Evolutionary conservation across 441 rosid species (phyloP).

Genomic region (Euphorbia schlechtendalii): DNA sequence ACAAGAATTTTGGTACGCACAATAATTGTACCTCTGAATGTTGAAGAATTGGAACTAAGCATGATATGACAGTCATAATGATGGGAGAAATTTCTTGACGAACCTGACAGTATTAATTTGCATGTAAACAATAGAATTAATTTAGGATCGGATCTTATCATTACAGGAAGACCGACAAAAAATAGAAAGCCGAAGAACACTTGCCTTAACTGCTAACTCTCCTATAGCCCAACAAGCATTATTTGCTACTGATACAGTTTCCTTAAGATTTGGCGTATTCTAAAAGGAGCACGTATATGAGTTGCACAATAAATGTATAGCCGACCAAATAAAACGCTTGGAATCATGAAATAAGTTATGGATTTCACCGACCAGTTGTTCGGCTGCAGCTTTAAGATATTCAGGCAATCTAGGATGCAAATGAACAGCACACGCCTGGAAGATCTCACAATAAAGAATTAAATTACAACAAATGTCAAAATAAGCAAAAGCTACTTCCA

Average conservation of each 20-base stretch:
- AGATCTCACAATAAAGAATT: constrained; percentile 11
- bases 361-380: constrained; percentile 70
- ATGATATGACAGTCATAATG: constrained; percentile 67
- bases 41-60: constrained; percentile 78
- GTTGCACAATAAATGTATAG: constrained; percentile 1
- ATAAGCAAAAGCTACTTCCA: neutral
- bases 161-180: neutral
- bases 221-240: constrained; percentile 99
- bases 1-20: constrained; percentile 7
- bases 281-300: constrained; percentile 26
- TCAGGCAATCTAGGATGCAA: constrained; percentile 68
- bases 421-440: constrained; percentile 74
- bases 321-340: constrained; percentile 9
- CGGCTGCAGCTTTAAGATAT: constrained; percentile 74
- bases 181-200: neutral
- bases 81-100: constrained; percentile 86
- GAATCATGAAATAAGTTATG: constrained; percentile 12
- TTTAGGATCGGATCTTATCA: neutral
- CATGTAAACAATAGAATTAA: neutral
- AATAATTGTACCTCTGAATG: constrained; percentile 73
- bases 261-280: constrained; percentile 62
- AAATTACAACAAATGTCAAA: constrained; percentile 5
- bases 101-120: constrained; percentile 47
- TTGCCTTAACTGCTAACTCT: constrained; percentile 91
- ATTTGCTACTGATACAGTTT: constrained; percentile 84